Evolutionary conservation across 1,139 yeast species (phyloP).

Genomic region (Arxiozyma slooffiae): DNA sequence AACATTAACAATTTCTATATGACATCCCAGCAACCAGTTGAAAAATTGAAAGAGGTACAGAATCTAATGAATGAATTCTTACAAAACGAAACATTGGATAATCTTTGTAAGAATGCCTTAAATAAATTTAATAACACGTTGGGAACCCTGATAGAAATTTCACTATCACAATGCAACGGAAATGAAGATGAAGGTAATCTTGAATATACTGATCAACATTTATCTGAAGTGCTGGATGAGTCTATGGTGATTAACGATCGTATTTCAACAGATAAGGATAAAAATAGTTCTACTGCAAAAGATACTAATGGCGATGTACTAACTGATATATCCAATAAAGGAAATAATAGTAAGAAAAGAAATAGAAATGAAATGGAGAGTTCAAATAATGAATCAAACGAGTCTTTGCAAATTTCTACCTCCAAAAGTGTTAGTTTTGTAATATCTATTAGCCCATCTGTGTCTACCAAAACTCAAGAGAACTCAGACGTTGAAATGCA

Average conservation of each 20-base stretch:
- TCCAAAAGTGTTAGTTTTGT: constrained; percentile 16
- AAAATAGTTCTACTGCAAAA: constrained; percentile 10
- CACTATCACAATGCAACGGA: constrained; percentile 9
- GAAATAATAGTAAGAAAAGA: constrained; percentile 4
- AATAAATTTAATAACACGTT: constrained; percentile 35
- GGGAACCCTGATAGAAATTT: constrained; percentile 17
- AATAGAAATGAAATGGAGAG: constrained; percentile 6
- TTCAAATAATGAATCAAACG: not conserved
- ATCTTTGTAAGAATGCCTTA: constrained; percentile 38
- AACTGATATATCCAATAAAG: not conserved
- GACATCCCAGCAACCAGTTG: constrained; percentile 29
- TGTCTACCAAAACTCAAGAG: constrained; percentile 11
- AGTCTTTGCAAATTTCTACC: not conserved
- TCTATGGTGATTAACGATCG: constrained; percentile 8
- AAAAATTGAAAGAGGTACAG: constrained; percentile 20
- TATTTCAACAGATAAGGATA: not conserved
- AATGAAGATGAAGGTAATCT: constrained; percentile 7
- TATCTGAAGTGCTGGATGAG: constrained; percentile 25
- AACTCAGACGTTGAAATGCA: constrained; percentile 5
- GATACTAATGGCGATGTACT: constrained; percentile 1
- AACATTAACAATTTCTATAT: constrained; percentile 44
- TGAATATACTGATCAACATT: constrained; percentile 21
- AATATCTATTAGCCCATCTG: constrained; percentile 9
- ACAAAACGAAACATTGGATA: constrained; percentile 33
- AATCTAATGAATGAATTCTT: constrained; percentile 26